phyloP scores from a whole-genome alignment of 345 rosid genomes.

The Lepidium aucheri region DNA sequence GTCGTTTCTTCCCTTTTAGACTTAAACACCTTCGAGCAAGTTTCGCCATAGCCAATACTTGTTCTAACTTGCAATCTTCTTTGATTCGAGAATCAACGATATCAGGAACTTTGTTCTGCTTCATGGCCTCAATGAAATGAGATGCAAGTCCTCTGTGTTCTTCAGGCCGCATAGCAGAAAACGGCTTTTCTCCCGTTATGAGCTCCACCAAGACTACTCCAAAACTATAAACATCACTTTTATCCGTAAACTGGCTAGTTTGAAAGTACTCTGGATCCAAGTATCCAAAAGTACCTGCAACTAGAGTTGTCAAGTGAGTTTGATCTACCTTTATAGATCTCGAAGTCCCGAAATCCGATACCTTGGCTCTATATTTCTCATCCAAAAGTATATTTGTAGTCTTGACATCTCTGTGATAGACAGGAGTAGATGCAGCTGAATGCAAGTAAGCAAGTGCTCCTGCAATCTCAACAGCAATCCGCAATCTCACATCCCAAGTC shows the following conservation, averaged over 20 bases:
- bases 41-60: constrained; percentile 21
- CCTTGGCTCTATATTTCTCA: constrained; percentile 31
- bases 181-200: constrained; percentile 30
- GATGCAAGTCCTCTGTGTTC: constrained; percentile 26
- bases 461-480: constrained; percentile 28
- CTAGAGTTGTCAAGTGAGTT: constrained; percentile 34
- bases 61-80: neutral
- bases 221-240: constrained; percentile 30
- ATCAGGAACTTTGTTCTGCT: constrained; percentile 18
- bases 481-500: constrained; percentile 34
- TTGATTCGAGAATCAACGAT: constrained; percentile 28
- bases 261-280: constrained; percentile 30
- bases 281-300: constrained; percentile 26
- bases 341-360: constrained; percentile 47
- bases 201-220: constrained; percentile 39
- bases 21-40: constrained; percentile 31
- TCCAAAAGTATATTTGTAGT: constrained; percentile 36
- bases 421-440: constrained; percentile 31
- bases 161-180: constrained; percentile 17
- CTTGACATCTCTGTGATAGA: constrained; percentile 41
- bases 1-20: constrained; percentile 31
- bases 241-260: constrained; percentile 26
- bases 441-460: constrained; percentile 37
- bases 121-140: constrained; percentile 22
- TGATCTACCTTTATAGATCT: constrained; percentile 35